phyloP scores from a whole-genome alignment of 2,329 filamentous ascomycete genomes.

The Monosporascus sp. region DNA sequence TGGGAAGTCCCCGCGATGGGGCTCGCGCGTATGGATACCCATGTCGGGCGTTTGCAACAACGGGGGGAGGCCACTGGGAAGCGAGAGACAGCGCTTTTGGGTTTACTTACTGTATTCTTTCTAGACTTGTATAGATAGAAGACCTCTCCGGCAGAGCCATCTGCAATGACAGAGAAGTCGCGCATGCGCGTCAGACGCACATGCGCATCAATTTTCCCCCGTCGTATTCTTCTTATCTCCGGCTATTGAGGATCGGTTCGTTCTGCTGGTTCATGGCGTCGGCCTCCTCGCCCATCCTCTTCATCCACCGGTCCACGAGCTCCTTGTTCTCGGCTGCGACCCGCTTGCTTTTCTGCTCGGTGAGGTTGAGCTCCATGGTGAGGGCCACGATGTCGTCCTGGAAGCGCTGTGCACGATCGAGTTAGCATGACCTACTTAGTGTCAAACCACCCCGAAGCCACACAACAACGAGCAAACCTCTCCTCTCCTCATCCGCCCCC shows the following conservation, averaged over 20 bases:
- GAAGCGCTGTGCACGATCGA: conserved; percentile 51
- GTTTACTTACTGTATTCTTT: conserved; percentile 22
- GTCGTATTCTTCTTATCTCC: conserved; percentile 11
- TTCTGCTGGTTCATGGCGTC: conserved; percentile 75
- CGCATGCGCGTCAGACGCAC: not conserved
- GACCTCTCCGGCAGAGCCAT: conserved; percentile 12
- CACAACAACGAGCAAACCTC: conserved; percentile 1
- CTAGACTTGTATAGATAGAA: conserved; percentile 15
- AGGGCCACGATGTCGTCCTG: conserved; percentile 90
- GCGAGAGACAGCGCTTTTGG: conserved; percentile 4
- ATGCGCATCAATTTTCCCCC: conserved; percentile 1
- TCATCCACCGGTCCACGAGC: conserved; percentile 88
- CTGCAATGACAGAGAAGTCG: conserved; percentile 8
- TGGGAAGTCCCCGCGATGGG: conserved; percentile 5
- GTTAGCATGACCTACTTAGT: not conserved
- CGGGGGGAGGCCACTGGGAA: not conserved
- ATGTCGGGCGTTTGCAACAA: not conserved
- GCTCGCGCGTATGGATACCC: not conserved
- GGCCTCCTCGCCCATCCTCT: conserved; percentile 77
- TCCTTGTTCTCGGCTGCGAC: conserved; percentile 81
- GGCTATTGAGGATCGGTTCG: conserved; percentile 34
- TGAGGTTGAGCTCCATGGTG: conserved; percentile 82
- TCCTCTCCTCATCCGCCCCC: not conserved
- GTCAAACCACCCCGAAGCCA: not conserved
- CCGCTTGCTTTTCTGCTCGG: conserved; percentile 68